Percentiles rank a stretch among this genome's conserved stretches.
Conservation (phyloP, 495 filamentous ascomycete genomes). For the Xylaria bambusicola region DNA sequence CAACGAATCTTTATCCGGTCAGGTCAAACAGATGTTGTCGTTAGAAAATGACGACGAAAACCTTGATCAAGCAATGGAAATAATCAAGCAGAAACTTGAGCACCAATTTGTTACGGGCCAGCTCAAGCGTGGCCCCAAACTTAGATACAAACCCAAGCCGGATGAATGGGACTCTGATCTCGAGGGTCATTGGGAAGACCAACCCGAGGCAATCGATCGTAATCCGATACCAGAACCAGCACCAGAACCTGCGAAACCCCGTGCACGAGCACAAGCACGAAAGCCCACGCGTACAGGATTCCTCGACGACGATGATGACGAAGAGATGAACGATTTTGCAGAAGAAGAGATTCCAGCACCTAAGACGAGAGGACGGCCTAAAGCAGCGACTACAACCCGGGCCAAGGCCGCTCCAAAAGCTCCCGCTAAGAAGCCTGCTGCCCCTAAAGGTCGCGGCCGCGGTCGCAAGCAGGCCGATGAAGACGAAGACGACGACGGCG, state of each 20-base stretch:
- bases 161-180: constrained; percentile 83
- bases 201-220: constrained; percentile 65
- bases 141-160: constrained; percentile 70
- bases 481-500: constrained; percentile 64
- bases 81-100: constrained; percentile 69
- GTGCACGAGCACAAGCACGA: constrained; percentile 34
- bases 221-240: constrained; percentile 46
- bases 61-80: constrained; percentile 72
- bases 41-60: constrained; percentile 68
- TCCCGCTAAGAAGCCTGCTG: constrained; percentile 38
- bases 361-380: constrained; percentile 32
- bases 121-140: constrained; percentile 56
- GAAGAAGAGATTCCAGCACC: constrained; percentile 28
- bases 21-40: constrained; percentile 74
- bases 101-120: constrained; percentile 68
- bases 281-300: constrained; percentile 25
- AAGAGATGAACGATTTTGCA: constrained; percentile 38
- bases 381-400: constrained; percentile 33
- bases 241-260: constrained; percentile 34
- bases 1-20: constrained; percentile 71
- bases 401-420: constrained; percentile 44
- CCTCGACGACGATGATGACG: constrained; percentile 44
- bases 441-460: constrained; percentile 40
- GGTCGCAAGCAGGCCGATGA: constrained; percentile 60
- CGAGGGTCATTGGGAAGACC: constrained; percentile 73